Conservation (phyloP, 1,284 basidiomycete genomes). For the Tylopilus sp. region DNA sequence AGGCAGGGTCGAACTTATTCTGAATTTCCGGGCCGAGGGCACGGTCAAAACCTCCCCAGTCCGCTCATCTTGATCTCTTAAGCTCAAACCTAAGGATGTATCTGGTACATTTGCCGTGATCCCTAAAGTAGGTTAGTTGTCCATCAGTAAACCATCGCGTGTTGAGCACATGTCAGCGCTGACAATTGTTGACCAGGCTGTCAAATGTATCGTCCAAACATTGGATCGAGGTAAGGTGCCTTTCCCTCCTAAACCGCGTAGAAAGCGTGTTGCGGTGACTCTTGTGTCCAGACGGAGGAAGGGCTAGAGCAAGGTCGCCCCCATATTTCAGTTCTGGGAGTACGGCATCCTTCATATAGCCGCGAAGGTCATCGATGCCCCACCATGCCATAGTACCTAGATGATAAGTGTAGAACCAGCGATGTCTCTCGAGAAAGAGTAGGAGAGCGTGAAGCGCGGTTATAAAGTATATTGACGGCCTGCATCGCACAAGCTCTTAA, state of each 20-base stretch:
- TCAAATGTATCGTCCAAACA: constrained; percentile 29
- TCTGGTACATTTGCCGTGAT: constrained; percentile 31
- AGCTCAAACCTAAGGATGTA: constrained; percentile 27
- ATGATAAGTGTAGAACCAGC: neutral
- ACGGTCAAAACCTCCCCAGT: constrained; percentile 33
- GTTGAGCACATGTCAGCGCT: neutral
- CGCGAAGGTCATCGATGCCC: constrained; percentile 39
- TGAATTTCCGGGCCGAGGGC: constrained; percentile 35
- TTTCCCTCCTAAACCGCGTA: constrained; percentile 37
- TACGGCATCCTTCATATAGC: constrained; percentile 39
- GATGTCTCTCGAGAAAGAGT: neutral
- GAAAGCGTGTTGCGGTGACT: constrained; percentile 40
- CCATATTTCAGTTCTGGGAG: constrained; percentile 41
- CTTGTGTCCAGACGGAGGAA: constrained; percentile 37
- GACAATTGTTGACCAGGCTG: constrained; percentile 30
- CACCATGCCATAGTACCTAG: constrained; percentile 27
- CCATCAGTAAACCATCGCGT: constrained; percentile 9
- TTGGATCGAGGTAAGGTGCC: constrained; percentile 35
- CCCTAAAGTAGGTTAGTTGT: constrained; percentile 18
- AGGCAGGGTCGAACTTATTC: constrained; percentile 25
- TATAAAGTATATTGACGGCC: neutral
- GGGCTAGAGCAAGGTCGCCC: constrained; percentile 19
- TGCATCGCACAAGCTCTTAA: constrained; percentile 19
- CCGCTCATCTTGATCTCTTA: constrained; percentile 28
- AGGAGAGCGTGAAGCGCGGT: neutral